These are phyloP conservation scores for Fusarium sulawesiense DNA, from an alignment of 2,329 filamentous ascomycete species.

Conservation along the genomic window DNA sequence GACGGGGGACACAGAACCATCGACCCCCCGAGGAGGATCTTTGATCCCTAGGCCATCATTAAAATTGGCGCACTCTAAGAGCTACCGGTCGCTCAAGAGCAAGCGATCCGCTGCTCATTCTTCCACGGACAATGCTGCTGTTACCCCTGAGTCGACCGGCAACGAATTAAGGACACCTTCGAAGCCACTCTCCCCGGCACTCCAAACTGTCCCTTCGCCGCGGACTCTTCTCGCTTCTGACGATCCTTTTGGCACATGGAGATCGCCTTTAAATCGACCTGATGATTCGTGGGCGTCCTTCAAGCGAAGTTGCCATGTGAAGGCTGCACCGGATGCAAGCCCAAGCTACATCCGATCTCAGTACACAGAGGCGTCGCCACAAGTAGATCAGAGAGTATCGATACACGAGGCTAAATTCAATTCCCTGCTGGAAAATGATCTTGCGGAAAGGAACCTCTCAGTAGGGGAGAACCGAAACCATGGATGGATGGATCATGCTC, in stretches of 20 bases:
- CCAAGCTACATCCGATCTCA: slow-evolving; percentile 36
- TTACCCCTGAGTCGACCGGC: neutral
- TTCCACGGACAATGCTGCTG: neutral
- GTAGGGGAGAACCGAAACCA: slow-evolving; percentile 4
- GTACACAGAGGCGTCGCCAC: slow-evolving; percentile 12
- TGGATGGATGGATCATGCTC: slow-evolving; percentile 40
- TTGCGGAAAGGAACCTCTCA: neutral
- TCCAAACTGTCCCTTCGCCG: slow-evolving; percentile 1
- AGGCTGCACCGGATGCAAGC: slow-evolving; percentile 17
- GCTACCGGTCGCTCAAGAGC: slow-evolving; percentile 20
- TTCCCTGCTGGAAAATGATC: neutral
- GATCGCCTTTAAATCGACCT: slow-evolving; percentile 19
- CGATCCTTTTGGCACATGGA: slow-evolving; percentile 22
- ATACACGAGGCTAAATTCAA: neutral
- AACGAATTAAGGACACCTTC: neutral
- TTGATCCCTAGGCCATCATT: neutral
- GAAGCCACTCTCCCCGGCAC: neutral
- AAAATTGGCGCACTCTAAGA: slow-evolving; percentile 27
- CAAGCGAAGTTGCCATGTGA: slow-evolving; percentile 15
- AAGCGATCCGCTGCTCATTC: neutral
- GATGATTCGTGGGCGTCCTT: slow-evolving; percentile 29
- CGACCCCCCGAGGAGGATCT: neutral
- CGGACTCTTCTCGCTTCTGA: slow-evolving; percentile 15
- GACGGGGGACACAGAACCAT: slow-evolving; percentile 1
- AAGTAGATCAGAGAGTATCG: neutral